These are phyloP conservation scores for Cyberlindnera xishuangbannaensis DNA, from an alignment of 805 yeast species.

Conservation along the genomic window DNA sequence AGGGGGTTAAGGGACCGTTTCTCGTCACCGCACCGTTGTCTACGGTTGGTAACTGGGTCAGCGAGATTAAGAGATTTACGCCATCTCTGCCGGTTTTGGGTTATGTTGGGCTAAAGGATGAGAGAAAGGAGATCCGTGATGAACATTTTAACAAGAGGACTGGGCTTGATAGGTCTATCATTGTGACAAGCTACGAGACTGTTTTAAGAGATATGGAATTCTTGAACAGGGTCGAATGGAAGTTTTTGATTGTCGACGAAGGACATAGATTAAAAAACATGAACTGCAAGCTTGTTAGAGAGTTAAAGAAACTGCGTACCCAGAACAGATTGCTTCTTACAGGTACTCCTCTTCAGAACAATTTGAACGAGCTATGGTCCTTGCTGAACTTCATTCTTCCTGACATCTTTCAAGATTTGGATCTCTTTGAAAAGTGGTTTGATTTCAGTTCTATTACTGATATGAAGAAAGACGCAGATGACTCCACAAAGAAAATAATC, in stretches of 20 bases:
- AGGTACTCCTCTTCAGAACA: slow-evolving; percentile 96
- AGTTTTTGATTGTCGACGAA: slow-evolving; percentile 85
- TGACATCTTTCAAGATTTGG: slow-evolving; percentile 86
- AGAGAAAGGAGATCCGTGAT: slow-evolving; percentile 43
- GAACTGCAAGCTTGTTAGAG: slow-evolving; percentile 67
- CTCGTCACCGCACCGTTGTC: slow-evolving; percentile 77
- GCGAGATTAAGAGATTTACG: slow-evolving; percentile 67
- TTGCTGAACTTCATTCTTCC: slow-evolving; percentile 86
- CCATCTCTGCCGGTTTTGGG: slow-evolving; percentile 59
- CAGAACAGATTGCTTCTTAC: slow-evolving; percentile 76
- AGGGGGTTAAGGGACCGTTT: slow-evolving; percentile 75
- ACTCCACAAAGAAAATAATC: slow-evolving; percentile 43
- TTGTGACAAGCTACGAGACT: slow-evolving; percentile 80
- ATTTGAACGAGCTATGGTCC: slow-evolving; percentile 87
- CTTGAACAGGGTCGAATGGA: slow-evolving; percentile 59
- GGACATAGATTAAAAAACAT: slow-evolving; percentile 90
- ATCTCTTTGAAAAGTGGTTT: slow-evolving; percentile 90
- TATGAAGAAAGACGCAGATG: slow-evolving; percentile 29
- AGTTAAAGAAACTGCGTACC: slow-evolving; percentile 59
- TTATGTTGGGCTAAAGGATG: slow-evolving; percentile 59
- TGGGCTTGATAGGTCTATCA: slow-evolving; percentile 37
- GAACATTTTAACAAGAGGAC: slow-evolving; percentile 13
- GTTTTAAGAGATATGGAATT: slow-evolving; percentile 60
- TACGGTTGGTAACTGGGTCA: slow-evolving; percentile 80
- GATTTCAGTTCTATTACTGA: slow-evolving; percentile 62